Conservation (phyloP, 140 eudicot genomes). For the Erigeron philadelphicus region DNA sequence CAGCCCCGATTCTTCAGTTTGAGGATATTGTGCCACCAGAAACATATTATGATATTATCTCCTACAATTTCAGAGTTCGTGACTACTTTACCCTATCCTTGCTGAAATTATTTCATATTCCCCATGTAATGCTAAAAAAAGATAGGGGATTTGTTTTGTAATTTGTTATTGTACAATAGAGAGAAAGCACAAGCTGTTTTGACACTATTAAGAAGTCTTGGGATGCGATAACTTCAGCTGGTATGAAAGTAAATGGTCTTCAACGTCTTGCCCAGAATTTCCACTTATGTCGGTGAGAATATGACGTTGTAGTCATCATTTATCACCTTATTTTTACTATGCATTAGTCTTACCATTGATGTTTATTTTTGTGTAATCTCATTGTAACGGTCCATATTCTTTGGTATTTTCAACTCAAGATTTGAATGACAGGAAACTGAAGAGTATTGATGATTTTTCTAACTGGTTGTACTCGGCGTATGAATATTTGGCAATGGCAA, state of each 20-base stretch:
- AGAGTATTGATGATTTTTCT: constrained; percentile 48
- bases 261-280: constrained; percentile 50
- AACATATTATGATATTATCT: constrained; percentile 68
- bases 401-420: not conserved
- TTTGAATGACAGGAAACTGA: constrained; percentile 49
- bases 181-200: constrained; percentile 76
- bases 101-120: too few relatives aligned
- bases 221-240: constrained; percentile 38
- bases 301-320: not conserved
- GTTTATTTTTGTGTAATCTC: too few relatives aligned
- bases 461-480: constrained; percentile 76
- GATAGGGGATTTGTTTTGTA: too few relatives aligned
- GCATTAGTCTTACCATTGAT: not conserved
- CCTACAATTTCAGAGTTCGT: constrained; percentile 59
- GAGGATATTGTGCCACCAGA: constrained; percentile 78
- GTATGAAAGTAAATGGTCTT: constrained; percentile 50
- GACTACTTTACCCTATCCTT: too few relatives aligned
- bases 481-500: constrained; percentile 76
- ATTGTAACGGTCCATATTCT: too few relatives aligned
- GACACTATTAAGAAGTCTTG: constrained; percentile 80
- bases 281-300: constrained; percentile 55
- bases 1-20: constrained; percentile 87
- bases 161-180: constrained; percentile 25
- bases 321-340: not conserved
- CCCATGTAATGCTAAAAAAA: too few relatives aligned